Evolutionary conservation across 257 asterid genomes (phyloP), one percentile per base, ranked within the genome.

Genomic region (Solanum medicagineum): DNA sequence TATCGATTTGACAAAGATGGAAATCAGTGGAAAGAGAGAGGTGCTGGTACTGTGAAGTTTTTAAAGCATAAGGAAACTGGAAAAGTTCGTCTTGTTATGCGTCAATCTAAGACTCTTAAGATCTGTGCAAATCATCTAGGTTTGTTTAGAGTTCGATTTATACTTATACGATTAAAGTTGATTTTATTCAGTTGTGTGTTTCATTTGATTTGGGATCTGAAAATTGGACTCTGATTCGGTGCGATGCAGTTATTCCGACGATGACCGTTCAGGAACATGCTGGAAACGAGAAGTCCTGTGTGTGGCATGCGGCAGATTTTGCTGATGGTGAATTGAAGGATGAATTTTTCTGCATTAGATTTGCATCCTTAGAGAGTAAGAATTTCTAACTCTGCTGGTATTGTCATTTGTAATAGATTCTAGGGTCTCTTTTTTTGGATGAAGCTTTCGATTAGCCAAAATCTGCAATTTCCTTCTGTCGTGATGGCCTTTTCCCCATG

Each of bases 21-120:
- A 44, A 89, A 87, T 86, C 93, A 91, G 44, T 91, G 93, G 93
- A 91, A 91, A 62, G 93, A 91, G 89, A 91, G 93, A 89, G 93
- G 92, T 54, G 91, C 88, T 42, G 93, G 93, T 24, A 84, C 87
- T 60, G 93, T 91, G 56, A 91, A 91, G 87, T 84, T 91, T 24
- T 82, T 91, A 85, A 88, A 89, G 87, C 93, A 91, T 59, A 89
- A 88, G 74, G 89, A 80, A 9, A 86, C 88, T 36, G 91, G 92
- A 53, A 91, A 89, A 89, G 89, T 91, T 82, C 90, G 93, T 6
- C 93, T 91, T 12, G 87, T 91, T 70, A 91, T 91, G 93, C 92
- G 93, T 22, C 92, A 89, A 80, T 86, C 93, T 0, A 89, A 89
- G 89, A 91, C 92, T 22, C 92, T 91, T 71, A 91, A 91, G 93